Evolutionary conservation across 768 basidiomycete genomes (phyloP).

Genomic region (Hypholoma sublateritium): DNA sequence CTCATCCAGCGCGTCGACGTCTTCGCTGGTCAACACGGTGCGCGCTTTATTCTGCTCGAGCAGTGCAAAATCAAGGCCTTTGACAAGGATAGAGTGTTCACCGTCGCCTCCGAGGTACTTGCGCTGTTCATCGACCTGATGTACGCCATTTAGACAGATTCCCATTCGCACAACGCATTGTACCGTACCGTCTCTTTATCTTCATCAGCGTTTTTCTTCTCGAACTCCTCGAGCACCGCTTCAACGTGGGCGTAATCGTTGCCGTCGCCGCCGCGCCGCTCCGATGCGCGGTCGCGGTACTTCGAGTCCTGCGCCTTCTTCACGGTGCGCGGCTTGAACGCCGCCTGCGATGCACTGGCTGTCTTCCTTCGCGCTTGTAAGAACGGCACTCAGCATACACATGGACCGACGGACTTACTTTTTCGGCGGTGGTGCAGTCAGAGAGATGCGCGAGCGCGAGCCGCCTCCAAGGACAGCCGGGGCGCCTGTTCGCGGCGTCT

Average conservation of each 20-base stretch:
- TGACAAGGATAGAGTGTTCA: slow-evolving; percentile 83
- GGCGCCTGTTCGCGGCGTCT: slow-evolving; percentile 27
- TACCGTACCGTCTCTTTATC: slow-evolving; percentile 58
- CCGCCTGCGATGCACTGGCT: slow-evolving; percentile 51
- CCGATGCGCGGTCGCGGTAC: slow-evolving; percentile 78
- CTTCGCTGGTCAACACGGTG: slow-evolving; percentile 52
- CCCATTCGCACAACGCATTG: not conserved
- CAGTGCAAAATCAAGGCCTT: slow-evolving; percentile 85
- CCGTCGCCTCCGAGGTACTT: slow-evolving; percentile 83
- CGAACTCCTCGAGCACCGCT: slow-evolving; percentile 80
- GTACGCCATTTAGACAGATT: not conserved
- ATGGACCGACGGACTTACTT: slow-evolving; percentile 22
- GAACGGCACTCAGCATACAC: slow-evolving; percentile 10
- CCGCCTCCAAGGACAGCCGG: slow-evolving; percentile 17
- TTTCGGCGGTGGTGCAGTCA: slow-evolving; percentile 28
- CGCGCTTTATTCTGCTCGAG: slow-evolving; percentile 83
- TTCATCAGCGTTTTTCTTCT: slow-evolving; percentile 55
- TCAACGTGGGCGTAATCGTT: slow-evolving; percentile 82
- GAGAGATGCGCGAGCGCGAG: slow-evolving; percentile 30
- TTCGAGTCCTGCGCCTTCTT: slow-evolving; percentile 52
- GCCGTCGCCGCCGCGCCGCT: slow-evolving; percentile 63
- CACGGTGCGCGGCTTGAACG: slow-evolving; percentile 82
- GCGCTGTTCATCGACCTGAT: slow-evolving; percentile 73
- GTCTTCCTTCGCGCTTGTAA: slow-evolving; percentile 39
- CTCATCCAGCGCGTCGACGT: slow-evolving; percentile 81